Evolutionary conservation across 1,284 basidiomycete genomes (phyloP), one percentile per base, ranked within the genome.

Genomic region (Somion occarium): DNA sequence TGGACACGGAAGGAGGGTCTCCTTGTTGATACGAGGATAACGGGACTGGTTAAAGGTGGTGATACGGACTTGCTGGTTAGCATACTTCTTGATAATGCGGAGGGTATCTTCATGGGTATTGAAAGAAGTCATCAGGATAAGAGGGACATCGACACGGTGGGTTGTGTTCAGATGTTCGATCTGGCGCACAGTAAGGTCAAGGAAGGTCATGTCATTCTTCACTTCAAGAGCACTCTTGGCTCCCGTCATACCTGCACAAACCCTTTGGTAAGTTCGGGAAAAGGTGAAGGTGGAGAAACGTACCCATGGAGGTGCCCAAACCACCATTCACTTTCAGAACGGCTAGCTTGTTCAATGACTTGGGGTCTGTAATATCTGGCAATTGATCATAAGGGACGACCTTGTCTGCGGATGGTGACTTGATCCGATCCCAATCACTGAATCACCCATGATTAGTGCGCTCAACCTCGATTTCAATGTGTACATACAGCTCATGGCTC

Each of bases 271-370:
- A 26, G 11, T 7, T 12, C 24, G 7, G 27, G 5, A 30, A 11
- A 23, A 9, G 25, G 19, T 23, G 23, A 26, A 39, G 2, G 20
- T n/a, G 13, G 7, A 38, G 22, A 41, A 25, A 67, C 78, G 41
- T 56, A 79, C 93, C 93, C 93, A 96, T 96, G 50, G 93, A 96
- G 38, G 93, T 95, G 64, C 97, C 97, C 55, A 99, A 88, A 74
- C 97, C 97, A 72, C 97, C 97, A 72, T 99, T 99, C 70, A 99
- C 91, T 78, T 99, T 99, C 75, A 99, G 88, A 27, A 99, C 97
- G 38, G 96, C 97, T 59, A 99, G 88, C 76, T 95, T 96, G 79
- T 84, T 84, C 65, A 98, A 84, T 68, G 89, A 88, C 53, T 78
- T 72, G 30, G 78, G 74, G 67, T 92, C 81, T 50, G 78, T 71